phyloP scores from a whole-genome alignment of 2,329 filamentous ascomycete genomes.

The Corynespora cassiicola region DNA sequence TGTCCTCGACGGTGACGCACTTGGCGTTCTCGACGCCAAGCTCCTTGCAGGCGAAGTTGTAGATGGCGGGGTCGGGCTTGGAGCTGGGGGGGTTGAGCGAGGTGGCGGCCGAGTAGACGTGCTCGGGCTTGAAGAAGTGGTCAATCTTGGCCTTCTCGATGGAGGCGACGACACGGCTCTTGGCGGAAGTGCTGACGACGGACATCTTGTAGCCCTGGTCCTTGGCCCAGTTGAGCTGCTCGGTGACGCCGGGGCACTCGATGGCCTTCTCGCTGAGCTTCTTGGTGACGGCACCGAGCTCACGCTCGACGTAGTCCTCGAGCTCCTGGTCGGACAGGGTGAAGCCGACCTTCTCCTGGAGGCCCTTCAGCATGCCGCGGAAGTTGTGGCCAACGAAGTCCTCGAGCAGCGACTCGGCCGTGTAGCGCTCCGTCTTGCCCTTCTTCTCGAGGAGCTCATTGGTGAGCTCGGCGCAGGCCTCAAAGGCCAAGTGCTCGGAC shows the following conservation, averaged over 20 bases:
- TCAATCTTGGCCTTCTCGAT: constrained; percentile 81
- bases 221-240: constrained; percentile 70
- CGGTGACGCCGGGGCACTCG: constrained; percentile 73
- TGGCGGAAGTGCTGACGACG: constrained; percentile 81
- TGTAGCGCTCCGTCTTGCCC: constrained; percentile 72
- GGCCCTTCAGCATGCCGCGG: constrained; percentile 83
- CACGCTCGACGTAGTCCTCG: constrained; percentile 74
- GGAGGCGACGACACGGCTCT: constrained; percentile 77
- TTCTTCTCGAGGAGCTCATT: constrained; percentile 80
- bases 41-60: constrained; percentile 76
- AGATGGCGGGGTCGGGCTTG: constrained; percentile 91
- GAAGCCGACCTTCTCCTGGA: constrained; percentile 80
- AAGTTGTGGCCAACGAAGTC: constrained; percentile 96
- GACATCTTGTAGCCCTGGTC: constrained; percentile 73
- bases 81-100: constrained; percentile 80
- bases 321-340: constrained; percentile 71
- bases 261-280: constrained; percentile 73
- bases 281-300: constrained; percentile 83
- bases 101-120: constrained; percentile 82
- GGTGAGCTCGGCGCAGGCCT: constrained; percentile 86
- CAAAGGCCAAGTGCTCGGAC: constrained; percentile 89
- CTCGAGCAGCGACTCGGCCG: constrained; percentile 76
- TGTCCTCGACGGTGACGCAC: constrained; percentile 85
- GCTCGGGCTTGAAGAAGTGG: constrained; percentile 77
- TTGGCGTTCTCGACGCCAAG: constrained; percentile 75